phyloP scores from a whole-genome alignment of 768 basidiomycete genomes.

The Boletus pseudopeckii region DNA sequence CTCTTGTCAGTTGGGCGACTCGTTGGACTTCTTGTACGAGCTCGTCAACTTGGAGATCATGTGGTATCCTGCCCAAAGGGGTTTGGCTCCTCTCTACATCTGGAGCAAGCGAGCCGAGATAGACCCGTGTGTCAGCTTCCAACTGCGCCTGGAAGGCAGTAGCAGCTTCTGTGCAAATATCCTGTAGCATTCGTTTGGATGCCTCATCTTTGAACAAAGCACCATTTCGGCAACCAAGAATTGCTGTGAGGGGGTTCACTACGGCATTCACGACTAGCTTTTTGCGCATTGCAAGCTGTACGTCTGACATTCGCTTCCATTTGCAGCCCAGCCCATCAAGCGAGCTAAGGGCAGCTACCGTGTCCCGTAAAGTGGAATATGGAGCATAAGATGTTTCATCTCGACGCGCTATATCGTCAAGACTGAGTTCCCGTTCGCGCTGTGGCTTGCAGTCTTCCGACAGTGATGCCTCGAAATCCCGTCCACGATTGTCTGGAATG shows the following conservation, averaged over 20 bases:
- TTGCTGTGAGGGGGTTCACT: slow-evolving; percentile 83
- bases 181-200: slow-evolving; percentile 43
- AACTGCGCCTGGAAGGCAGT: slow-evolving; percentile 53
- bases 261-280: slow-evolving; percentile 80
- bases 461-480: slow-evolving; percentile 60
- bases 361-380: slow-evolving; percentile 63
- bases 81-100: slow-evolving; percentile 24
- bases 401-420: slow-evolving; percentile 49
- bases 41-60: slow-evolving; percentile 39
- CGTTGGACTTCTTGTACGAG: slow-evolving; percentile 57
- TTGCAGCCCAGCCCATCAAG: slow-evolving; percentile 53
- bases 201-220: slow-evolving; percentile 50
- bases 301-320: slow-evolving; percentile 62
- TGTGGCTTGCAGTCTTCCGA: slow-evolving; percentile 32
- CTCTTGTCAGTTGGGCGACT: slow-evolving; percentile 54
- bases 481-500: slow-evolving; percentile 60
- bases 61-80: slow-evolving; percentile 42
- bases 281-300: slow-evolving; percentile 69
- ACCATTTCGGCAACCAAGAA: slow-evolving; percentile 79
- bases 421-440: slow-evolving; percentile 41
- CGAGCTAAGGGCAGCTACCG: slow-evolving; percentile 60
- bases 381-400: slow-evolving; percentile 36
- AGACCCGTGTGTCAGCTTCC: slow-evolving; percentile 35
- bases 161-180: slow-evolving; percentile 72
- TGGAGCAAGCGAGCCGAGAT: slow-evolving; percentile 24